phyloP scores from a whole-genome alignment of 2,329 filamentous ascomycete genomes.

The Pseudogymnoascus sp. region DNA sequence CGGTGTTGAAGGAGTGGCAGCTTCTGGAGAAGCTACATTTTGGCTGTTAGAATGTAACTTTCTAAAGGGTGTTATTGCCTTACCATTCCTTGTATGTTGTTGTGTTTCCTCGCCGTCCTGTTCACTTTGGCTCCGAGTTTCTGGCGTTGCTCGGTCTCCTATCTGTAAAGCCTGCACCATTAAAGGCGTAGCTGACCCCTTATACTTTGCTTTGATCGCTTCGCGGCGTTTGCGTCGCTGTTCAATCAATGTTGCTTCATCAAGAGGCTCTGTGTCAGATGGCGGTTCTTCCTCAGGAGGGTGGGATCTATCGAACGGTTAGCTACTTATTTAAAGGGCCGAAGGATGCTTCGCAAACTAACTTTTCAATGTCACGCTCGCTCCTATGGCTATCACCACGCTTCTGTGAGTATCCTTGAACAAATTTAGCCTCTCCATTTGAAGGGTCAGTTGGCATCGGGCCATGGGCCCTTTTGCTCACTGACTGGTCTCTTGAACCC shows the following conservation, averaged over 20 bases:
- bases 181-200: conserved; percentile 60
- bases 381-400: conserved; percentile 30
- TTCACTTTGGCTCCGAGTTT: conserved; percentile 17
- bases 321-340: background rate
- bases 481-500: conserved; percentile 48
- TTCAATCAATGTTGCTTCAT: conserved; percentile 77
- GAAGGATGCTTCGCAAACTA: conserved; percentile 13
- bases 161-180: conserved; percentile 52
- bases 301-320: conserved; percentile 19
- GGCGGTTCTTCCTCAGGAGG: conserved; percentile 33
- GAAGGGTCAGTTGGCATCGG: conserved; percentile 48
- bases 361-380: conserved; percentile 9
- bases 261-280: conserved; percentile 50
- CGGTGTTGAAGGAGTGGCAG: conserved; percentile 29
- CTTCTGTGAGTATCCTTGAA: conserved; percentile 48
- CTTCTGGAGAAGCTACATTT: conserved; percentile 20
- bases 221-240: conserved; percentile 76
- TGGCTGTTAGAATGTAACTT: conserved; percentile 13
- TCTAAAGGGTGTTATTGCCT: conserved; percentile 12
- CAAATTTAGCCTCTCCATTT: conserved; percentile 61
- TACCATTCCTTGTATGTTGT: conserved; percentile 29
- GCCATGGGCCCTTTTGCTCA: conserved; percentile 55
- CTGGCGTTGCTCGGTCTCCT: conserved; percentile 26
- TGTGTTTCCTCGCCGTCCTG: conserved; percentile 17
- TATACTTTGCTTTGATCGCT: conserved; percentile 76